A percentile compares a stretch with the other conserved stretches of the same genome.
Conservation (phyloP, 1,284 basidiomycete species). For the Pholiota adiposa region DNA sequence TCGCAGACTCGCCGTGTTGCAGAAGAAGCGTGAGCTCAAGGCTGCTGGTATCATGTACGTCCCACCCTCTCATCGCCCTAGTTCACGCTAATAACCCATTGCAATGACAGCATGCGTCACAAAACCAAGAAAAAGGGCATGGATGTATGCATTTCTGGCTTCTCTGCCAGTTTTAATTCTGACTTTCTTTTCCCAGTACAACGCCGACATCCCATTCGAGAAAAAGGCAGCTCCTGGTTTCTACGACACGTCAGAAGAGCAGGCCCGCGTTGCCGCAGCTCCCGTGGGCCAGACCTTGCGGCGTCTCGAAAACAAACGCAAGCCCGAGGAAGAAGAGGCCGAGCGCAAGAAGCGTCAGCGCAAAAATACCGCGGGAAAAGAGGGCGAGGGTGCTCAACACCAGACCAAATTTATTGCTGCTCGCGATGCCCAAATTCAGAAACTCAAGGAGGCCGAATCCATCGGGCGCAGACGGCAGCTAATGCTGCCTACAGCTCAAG, state of each 20-base stretch:
- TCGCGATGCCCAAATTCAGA: slow-evolving; percentile 96
- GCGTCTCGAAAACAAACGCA: slow-evolving; percentile 90
- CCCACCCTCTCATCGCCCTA: not conserved
- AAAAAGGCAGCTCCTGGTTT: slow-evolving; percentile 96
- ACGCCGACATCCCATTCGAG: slow-evolving; percentile 98
- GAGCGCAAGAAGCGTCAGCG: slow-evolving; percentile 87
- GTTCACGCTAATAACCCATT: not conserved
- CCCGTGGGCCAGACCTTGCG: slow-evolving; percentile 93
- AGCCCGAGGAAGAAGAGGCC: slow-evolving; percentile 87
- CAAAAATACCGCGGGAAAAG: slow-evolving; percentile 64
- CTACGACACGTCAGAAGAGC: slow-evolving; percentile 96
- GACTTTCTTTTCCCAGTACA: slow-evolving; percentile 67
- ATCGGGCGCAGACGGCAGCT: slow-evolving; percentile 90
- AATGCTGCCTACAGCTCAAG: slow-evolving; percentile 88
- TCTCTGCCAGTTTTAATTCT: slow-evolving; percentile 8
- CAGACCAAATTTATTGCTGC: slow-evolving; percentile 93
- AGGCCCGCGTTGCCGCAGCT: slow-evolving; percentile 84
- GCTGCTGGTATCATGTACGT: slow-evolving; percentile 94
- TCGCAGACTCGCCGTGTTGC: slow-evolving; percentile 89
- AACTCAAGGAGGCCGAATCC: slow-evolving; percentile 95
- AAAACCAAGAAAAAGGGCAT: slow-evolving; percentile 97
- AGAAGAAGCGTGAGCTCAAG: slow-evolving; percentile 98
- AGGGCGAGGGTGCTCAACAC: slow-evolving; percentile 59
- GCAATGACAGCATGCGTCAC: slow-evolving; percentile 67
- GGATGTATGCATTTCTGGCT: slow-evolving; percentile 68